Base-by-base conservation (phyloP, 2,329 filamentous ascomycete species). In the Penicillium corylophilum region DNA sequence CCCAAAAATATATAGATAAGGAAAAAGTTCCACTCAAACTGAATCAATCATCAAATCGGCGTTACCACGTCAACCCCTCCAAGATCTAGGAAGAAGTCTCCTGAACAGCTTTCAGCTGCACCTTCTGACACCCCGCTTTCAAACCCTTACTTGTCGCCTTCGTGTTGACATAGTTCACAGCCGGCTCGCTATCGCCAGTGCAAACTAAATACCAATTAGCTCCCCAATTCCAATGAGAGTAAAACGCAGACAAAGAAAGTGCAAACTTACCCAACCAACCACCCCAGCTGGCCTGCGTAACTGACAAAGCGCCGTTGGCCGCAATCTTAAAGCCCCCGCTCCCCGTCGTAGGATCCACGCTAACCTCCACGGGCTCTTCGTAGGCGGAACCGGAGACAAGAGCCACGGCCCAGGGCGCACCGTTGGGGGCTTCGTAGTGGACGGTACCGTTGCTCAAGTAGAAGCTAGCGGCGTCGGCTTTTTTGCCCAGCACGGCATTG, bases 181-280 rank as follows among this genome's bases (percentile, higher is more conserved):
- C 49, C 18, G 54, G 47, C 28, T 56, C 39, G 9, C 50, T 45
- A 7, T 41, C 44, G 15, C 42, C 46, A 16, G 31, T 5, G 16
- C 55, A 44, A 10, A 53, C 29, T 39, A 31, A 15, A 20, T 22
- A 15, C 28, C 18, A 43, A 44, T 35, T 44, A 46, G 22, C 13
- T 6, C 23, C 9, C 24, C 7, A 22, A 29, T 13, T 29, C 12
- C 2, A 28, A 28, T 28, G 5, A 5, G 3, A 29, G 1, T 4
- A 4, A 24, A 16, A 9, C n/a, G 10, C 28, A 23, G 40, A 13
- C 6, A 15, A 51, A 47, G 18, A 7, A 18, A 33, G 16, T 44
- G 1, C 65, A 54, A 71, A 80, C 52, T 61, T 80, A 67, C 24
- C 56, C 56, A 49, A 29, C 57, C 56, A 59, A 20, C 56, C 51